Conservation (phyloP, 2,329 filamentous ascomycete species). For the Monilinia aucupariae region DNA sequence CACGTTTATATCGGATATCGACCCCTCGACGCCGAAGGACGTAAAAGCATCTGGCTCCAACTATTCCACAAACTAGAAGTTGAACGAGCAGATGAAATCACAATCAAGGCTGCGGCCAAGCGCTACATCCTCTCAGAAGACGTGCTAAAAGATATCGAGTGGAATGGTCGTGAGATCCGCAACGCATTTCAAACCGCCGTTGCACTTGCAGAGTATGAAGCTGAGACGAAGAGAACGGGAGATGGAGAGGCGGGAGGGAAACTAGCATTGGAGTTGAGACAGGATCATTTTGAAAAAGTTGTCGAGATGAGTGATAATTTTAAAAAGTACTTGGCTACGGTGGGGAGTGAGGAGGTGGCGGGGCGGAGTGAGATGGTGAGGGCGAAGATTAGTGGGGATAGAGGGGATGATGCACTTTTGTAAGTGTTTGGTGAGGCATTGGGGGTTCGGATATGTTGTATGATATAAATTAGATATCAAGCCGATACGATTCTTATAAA, state of each 20-base stretch:
- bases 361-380: constrained; percentile 5
- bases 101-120: constrained; percentile 20
- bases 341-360: constrained; percentile 11
- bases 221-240: not conserved
- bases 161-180: constrained; percentile 31
- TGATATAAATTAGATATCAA: too few species aligned
- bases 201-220: constrained; percentile 27
- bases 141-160: constrained; percentile 23
- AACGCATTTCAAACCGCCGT: constrained; percentile 31
- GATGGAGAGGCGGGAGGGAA: not conserved
- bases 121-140: constrained; percentile 23
- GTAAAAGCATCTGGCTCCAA: constrained; percentile 33
- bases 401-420: constrained; percentile 24
- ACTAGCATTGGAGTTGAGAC: constrained; percentile 17
- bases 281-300: constrained; percentile 27
- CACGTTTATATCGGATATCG: constrained; percentile 36
- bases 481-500: too few species aligned
- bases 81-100: constrained; percentile 22
- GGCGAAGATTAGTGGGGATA: constrained; percentile 20
- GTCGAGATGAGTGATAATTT: constrained; percentile 26
- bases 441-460: too few species aligned
- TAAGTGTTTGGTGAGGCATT: not conserved
- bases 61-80: constrained; percentile 24
- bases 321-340: constrained; percentile 24
- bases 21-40: constrained; percentile 25